These are phyloP conservation scores for Sungouiozyma intestinalis DNA, from an alignment of 805 yeast species.

Conservation along the genomic window DNA sequence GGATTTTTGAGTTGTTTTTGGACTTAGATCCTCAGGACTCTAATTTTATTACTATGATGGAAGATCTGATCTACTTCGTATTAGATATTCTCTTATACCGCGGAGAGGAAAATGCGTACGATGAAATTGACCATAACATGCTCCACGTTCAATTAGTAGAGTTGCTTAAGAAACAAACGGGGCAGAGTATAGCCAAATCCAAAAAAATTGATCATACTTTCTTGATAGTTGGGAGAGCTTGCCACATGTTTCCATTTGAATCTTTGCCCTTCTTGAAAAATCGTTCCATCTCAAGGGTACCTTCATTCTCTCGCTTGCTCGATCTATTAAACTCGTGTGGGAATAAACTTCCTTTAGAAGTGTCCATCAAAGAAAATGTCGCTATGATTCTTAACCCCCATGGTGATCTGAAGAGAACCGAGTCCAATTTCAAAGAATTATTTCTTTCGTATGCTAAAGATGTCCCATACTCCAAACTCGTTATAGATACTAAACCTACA, in stretches of 20 bases:
- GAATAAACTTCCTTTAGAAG: constrained; percentile 7
- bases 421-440: constrained; percentile 39
- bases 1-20: constrained; percentile 41
- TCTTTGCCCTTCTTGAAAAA: constrained; percentile 46
- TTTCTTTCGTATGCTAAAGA: constrained; percentile 28
- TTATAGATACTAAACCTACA: constrained; percentile 44
- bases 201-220: constrained; percentile 43
- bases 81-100: constrained; percentile 50
- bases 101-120: constrained; percentile 57
- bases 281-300: constrained; percentile 62
- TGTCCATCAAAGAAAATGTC: constrained; percentile 29
- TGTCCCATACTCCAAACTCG: constrained; percentile 40
- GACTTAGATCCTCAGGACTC: constrained; percentile 31
- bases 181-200: constrained; percentile 1
- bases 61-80: constrained; percentile 53
- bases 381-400: constrained; percentile 73
- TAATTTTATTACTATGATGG: constrained; percentile 33
- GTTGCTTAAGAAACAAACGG: constrained; percentile 31
- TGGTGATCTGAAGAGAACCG: constrained; percentile 63
- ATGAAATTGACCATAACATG: constrained; percentile 50
- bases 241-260: constrained; percentile 87
- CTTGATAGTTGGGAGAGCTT: constrained; percentile 53
- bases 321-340: constrained; percentile 25
- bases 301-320: constrained; percentile 44
- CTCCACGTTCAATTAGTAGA: constrained; percentile 43